A percentile compares a stretch with the other conserved stretches of the same genome.
phyloP scores from a whole-genome alignment of 257 asterid genomes.

The Mentha longifolia region DNA sequence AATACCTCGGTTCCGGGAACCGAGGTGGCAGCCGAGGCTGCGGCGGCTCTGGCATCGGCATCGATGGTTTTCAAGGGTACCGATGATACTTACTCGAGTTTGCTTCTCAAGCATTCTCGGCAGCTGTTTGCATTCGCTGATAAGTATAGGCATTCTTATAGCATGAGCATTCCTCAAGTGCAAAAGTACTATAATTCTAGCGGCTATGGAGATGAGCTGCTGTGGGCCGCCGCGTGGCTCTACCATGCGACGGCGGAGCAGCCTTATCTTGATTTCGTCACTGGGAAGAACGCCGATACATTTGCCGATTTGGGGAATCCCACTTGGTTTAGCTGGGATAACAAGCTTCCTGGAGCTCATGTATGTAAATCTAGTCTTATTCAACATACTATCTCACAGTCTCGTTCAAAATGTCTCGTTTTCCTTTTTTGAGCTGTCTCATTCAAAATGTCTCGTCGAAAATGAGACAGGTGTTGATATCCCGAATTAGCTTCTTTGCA shows the following conservation, averaged over 20 bases:
- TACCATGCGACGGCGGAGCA: constrained; percentile 80
- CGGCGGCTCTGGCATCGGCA: constrained; percentile 92
- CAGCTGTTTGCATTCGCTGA: constrained; percentile 70
- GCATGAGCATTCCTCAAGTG: constrained; percentile 71
- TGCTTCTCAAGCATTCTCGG: constrained; percentile 72
- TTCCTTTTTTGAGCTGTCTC: too few species aligned
- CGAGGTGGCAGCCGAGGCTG: constrained; percentile 88
- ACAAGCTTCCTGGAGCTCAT: constrained; percentile 77
- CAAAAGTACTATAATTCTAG: constrained; percentile 74
- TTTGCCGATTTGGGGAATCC: too few species aligned
- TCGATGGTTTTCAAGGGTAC: constrained; percentile 63
- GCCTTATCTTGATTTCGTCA: constrained; percentile 58
- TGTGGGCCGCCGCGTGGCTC: too few species aligned
- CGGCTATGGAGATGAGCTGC: constrained; percentile 89
- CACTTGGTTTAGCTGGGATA: constrained; percentile 99
- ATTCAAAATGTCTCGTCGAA: too few species aligned
- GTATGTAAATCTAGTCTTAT: too few species aligned
- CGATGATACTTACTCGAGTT: constrained; percentile 56
- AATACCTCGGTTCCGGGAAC: constrained; percentile 71
- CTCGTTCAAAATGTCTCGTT: too few species aligned
- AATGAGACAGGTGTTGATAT: constrained; percentile 71
- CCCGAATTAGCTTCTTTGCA: constrained; percentile 77
- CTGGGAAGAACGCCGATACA: too few species aligned
- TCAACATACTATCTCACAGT: too few species aligned
- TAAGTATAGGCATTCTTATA: constrained; percentile 58